These are phyloP conservation scores for Aurifilum marmelostoma DNA, from an alignment of 2,329 filamentous ascomycete genomes.

Conservation along the genomic window DNA sequence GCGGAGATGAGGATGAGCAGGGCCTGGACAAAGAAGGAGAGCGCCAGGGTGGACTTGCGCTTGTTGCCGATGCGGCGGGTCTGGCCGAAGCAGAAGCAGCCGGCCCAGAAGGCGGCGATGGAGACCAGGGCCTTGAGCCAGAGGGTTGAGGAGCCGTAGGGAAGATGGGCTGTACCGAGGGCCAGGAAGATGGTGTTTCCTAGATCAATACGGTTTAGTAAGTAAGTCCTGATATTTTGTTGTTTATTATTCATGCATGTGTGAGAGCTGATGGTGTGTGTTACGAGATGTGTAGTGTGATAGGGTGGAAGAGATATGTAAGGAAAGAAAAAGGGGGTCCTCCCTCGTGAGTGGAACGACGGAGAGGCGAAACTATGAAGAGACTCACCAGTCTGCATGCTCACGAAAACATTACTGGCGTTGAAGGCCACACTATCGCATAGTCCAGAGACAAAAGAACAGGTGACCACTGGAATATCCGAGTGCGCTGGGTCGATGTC, in stretches of 20 bases:
- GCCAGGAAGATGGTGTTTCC: constrained; percentile 68
- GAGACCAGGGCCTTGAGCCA: constrained; percentile 44
- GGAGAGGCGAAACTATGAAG: neutral
- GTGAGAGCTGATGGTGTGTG: neutral
- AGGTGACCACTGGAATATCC: constrained; percentile 44
- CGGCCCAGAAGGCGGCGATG: constrained; percentile 56
- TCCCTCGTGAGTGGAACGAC: neutral
- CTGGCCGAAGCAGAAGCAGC: constrained; percentile 52
- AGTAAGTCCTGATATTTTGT: no score
- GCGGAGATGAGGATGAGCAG: constrained; percentile 56
- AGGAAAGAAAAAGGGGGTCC: neutral
- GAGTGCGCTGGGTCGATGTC: constrained; percentile 33
- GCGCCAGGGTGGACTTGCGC: constrained; percentile 41
- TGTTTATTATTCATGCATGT: no score
- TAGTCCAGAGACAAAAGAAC: constrained; percentile 44
- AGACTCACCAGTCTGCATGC: constrained; percentile 43
- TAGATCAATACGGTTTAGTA: constrained; percentile 20
- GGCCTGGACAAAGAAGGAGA: constrained; percentile 57
- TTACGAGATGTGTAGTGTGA: neutral
- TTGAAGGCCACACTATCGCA: constrained; percentile 47
- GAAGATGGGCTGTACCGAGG: constrained; percentile 58
- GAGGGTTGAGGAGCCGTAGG: constrained; percentile 51
- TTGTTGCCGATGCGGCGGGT: constrained; percentile 32
- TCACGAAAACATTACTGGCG: constrained; percentile 44
- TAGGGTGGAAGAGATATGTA: neutral